Evolutionary conservation across 352 stramenopile genomes (phyloP).

Genomic region (Globisporangium parvum): DNA sequence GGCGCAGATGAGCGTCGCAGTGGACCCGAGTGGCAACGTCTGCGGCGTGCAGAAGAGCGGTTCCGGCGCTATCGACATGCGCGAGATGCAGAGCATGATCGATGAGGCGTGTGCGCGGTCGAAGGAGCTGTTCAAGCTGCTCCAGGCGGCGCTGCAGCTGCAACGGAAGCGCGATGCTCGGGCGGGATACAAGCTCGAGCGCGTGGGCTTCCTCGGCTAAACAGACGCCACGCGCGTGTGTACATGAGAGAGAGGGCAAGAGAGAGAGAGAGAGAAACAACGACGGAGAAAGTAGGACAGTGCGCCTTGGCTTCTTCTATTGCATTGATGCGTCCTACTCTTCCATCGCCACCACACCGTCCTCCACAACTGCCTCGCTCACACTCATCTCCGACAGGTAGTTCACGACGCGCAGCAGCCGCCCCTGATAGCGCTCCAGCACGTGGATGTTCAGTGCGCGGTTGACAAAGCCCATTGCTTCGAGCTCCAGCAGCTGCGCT

Average conservation of each 20-base stretch:
- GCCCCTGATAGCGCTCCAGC: constrained; percentile 76
- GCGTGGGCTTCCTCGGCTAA: constrained; percentile 61
- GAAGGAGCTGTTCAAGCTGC: constrained; percentile 56
- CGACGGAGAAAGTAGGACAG: not conserved
- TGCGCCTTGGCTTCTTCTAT: not conserved
- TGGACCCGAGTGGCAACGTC: constrained; percentile 50
- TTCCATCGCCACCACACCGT: constrained; percentile 30
- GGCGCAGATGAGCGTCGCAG: constrained; percentile 65
- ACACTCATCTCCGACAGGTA: constrained; percentile 62
- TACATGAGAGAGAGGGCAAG: too few species aligned
- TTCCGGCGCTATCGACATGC: constrained; percentile 54
- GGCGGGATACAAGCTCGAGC: constrained; percentile 43
- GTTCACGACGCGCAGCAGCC: constrained; percentile 78
- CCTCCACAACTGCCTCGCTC: constrained; percentile 5
- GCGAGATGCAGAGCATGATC: constrained; percentile 78
- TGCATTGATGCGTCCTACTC: constrained; percentile 17
- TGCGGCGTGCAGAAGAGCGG: constrained; percentile 77
- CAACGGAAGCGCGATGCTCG: constrained; percentile 43
- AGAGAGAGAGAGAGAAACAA: not conserved
- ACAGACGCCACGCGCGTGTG: not conserved
- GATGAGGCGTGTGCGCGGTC: constrained; percentile 61
- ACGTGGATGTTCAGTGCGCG: constrained; percentile 54
- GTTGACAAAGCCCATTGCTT: constrained; percentile 70
- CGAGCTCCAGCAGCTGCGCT: constrained; percentile 55
- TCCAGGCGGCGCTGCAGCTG: constrained; percentile 39